These are phyloP conservation scores for Stevia rebaudiana DNA, from an alignment of 140 eudicot species.

Conservation along the genomic window DNA sequence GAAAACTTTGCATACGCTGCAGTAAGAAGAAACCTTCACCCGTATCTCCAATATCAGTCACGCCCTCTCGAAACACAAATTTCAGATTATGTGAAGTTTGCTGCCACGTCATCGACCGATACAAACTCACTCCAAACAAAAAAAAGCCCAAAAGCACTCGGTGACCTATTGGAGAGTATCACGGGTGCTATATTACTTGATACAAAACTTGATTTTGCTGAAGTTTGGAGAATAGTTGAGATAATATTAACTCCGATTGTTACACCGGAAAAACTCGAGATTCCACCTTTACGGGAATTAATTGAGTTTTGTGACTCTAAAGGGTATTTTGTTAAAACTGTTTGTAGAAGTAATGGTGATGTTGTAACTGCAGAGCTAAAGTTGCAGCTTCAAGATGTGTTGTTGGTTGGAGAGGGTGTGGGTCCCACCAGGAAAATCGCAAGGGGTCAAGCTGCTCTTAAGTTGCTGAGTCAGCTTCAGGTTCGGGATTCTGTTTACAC, in stretches of 20 bases:
- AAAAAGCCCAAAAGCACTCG: slow-evolving; percentile 85
- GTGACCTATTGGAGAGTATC: slow-evolving; percentile 92
- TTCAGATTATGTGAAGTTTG: slow-evolving; percentile 39
- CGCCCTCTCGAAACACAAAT: slow-evolving; percentile 49
- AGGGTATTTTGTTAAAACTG: slow-evolving; percentile 65
- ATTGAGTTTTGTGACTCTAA: slow-evolving; percentile 74
- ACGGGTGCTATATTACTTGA: slow-evolving; percentile 86
- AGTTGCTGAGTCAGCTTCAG: slow-evolving; percentile 60
- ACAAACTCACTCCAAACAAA: slow-evolving; percentile 34
- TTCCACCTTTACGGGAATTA: slow-evolving; percentile 79
- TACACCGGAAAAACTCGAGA: slow-evolving; percentile 87
- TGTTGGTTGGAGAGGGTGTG: slow-evolving; percentile 48
- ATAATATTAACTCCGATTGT: slow-evolving; percentile 82
- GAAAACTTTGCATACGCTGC: slow-evolving; percentile 83
- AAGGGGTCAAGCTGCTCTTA: slow-evolving; percentile 79
- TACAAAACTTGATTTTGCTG: slow-evolving; percentile 54
- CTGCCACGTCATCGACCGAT: slow-evolving; percentile 38
- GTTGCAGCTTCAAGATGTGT: slow-evolving; percentile 62
- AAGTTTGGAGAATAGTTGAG: slow-evolving; percentile 74
- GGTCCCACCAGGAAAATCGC: slow-evolving; percentile 64
- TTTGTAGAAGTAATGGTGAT: slow-evolving; percentile 33
- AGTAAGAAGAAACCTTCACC: slow-evolving; percentile 63
- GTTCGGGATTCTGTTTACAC: slow-evolving; percentile 21
- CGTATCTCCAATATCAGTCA: slow-evolving; percentile 65
- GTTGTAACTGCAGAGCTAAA: slow-evolving; percentile 42